Base-by-base conservation (phyloP, 1,284 basidiomycete genomes). In the Neolentinus lepideus region DNA sequence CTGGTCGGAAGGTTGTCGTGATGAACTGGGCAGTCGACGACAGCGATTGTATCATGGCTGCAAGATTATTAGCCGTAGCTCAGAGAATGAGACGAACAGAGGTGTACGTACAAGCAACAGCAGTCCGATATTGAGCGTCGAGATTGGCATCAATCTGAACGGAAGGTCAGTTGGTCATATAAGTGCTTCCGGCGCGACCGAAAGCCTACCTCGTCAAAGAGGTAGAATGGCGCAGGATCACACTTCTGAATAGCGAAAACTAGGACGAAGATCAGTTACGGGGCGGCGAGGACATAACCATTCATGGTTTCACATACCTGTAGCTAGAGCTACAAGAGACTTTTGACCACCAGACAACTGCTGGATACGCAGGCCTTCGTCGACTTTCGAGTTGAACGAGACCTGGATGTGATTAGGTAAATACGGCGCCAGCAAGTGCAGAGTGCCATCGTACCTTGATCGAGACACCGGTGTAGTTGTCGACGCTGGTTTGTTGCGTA, bases 161-260 rank as follows among this genome's bases (percentile, higher is more conserved):
- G n/a, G n/a, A n/a, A 1, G 51, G 3, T 21, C 38, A 16, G 6
- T 16, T 47, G 16, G 55, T 38, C 25, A 56, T 24, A 45, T 54
- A 11, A 25, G 48, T 36, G 27, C 14, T 56, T n/a, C n/a, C n/a
- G n/a, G n/a, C n/a, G n/a, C n/a, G 36, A 48, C 11, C 8, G 33
- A 27, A 36, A 36, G 54, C 69, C 35, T 62, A 87, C 88, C 79
- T 99, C 97, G 69, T 99, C 97, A 67, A 99, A 99, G n/a, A 99
- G 79, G 71, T 99, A 99, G 76, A 99, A 99, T 0, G 97, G 97
- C 0, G 97, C 97, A 1, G 97, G 97, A 67, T 99, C 97, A 69
- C 95, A 98, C 71, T 97, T 98, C 70, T 99, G 97, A 63, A 99
- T 99, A 8, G 96, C 94, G 67, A 99, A 99, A 19, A 99, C 95